Base-by-base conservation (phyloP, 2,329 filamentous ascomycete species). In the Botrytis deweyae region DNA sequence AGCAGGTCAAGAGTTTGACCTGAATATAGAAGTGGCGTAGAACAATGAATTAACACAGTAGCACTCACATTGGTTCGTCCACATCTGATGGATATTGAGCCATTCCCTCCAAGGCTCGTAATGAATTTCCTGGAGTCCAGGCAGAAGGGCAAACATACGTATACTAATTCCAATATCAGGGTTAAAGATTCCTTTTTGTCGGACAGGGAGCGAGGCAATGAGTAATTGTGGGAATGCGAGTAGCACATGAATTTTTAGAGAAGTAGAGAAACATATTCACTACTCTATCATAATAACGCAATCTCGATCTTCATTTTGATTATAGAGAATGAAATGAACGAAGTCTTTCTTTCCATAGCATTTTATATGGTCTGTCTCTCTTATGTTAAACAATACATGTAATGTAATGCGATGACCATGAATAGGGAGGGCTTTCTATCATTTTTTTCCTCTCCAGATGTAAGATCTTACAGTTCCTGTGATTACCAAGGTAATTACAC, bases 321-420 rank as follows among this genome's bases (percentile, higher is more conserved):
- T 33, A 33, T 33, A 33, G 33, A 52, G 49, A n/a, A 49, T 2
- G 8, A 52, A n/a, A 52, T n/a, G 12, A 14, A 14, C 1, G 25
- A 52, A 12, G 3, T 52, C 20, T 22, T n/a, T n/a, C 10, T 14
- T 12, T 12, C 1, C 22, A 4, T 12, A 52, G 4, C 25, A 52
- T 52, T n/a, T 14, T n/a, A 52, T n/a, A n/a, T 42, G 3, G 12
- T 3, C 6, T n/a, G 1, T 25, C 0, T n/a, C 22, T 52, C 49
- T 52, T n/a, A 0, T 14, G 0, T 14, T 6, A 4, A 3, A 14
- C 1, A n/a, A 52, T 12, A 1, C 1, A 33, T 33, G 33, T 33
- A 33, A 33, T 6, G 4, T 5, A 25, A 9, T 52, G 25, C 7
- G 9, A 22, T 20, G 2, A 46, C 9, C 18, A 44, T 46, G 3